Evolutionary conservation across 768 basidiomycete genomes (phyloP).

Genomic region (Lenzites betulinus): DNA sequence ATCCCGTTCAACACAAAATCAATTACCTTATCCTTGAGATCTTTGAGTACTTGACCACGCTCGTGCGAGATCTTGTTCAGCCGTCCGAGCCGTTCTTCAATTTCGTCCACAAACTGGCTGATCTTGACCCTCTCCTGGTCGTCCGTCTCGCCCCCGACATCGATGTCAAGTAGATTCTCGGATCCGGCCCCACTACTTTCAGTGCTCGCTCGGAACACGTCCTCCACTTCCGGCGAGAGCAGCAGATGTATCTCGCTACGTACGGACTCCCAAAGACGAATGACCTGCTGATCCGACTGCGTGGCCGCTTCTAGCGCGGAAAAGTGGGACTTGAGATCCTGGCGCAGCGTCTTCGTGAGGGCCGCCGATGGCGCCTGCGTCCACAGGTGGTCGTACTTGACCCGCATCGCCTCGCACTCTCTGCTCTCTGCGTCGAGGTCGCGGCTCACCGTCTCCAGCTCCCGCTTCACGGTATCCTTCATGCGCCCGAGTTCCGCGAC

Average conservation of each 20-base stretch:
- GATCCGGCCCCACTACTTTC: constrained; percentile 38
- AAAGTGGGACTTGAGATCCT: constrained; percentile 78
- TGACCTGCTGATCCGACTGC: constrained; percentile 76
- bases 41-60: constrained; percentile 83
- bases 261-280: constrained; percentile 69
- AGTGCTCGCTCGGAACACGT: constrained; percentile 58
- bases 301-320: constrained; percentile 75
- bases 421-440: constrained; percentile 82
- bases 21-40: constrained; percentile 91
- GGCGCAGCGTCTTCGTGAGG: constrained; percentile 67
- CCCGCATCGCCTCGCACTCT: constrained; percentile 87
- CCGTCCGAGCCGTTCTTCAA: constrained; percentile 76
- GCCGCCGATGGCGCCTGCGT: constrained; percentile 82
- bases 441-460: constrained; percentile 60
- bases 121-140: constrained; percentile 71
- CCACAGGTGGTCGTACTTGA: constrained; percentile 86
- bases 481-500: constrained; percentile 59
- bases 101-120: constrained; percentile 62
- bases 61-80: constrained; percentile 85
- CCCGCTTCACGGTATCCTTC: constrained; percentile 56
- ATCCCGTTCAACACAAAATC: not conserved
- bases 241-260: constrained; percentile 64
- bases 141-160: constrained; percentile 61
- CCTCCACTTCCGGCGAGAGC: constrained; percentile 59
- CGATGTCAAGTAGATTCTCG: constrained; percentile 70